phyloP scores from a whole-genome alignment of 139 green algal genomes.

The Chlorella sorokiniana region DNA sequence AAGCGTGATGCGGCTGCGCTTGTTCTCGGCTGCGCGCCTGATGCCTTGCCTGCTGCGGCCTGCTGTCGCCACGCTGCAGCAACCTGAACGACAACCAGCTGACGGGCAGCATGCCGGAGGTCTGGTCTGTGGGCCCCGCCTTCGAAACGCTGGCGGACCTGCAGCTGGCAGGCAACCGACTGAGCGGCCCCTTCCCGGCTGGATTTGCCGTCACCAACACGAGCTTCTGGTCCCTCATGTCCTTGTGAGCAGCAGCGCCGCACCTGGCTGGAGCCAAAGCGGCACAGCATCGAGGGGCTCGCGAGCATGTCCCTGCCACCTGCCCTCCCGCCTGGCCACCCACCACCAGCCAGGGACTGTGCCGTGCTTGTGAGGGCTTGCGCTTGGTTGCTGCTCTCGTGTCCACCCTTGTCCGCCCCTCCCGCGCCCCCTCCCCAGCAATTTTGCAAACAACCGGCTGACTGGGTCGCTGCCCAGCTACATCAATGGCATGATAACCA shows the following conservation, averaged over 20 bases:
- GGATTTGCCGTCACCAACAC: slow-evolving; percentile 25
- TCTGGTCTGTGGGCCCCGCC: slow-evolving; percentile 10
- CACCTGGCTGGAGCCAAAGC: background rate
- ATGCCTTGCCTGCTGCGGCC: background rate
- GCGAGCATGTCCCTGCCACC: too few species aligned
- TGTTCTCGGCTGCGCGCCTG: background rate
- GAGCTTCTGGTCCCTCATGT: slow-evolving; percentile 6
- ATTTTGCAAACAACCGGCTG: slow-evolving; percentile 27
- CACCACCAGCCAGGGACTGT: too few species aligned
- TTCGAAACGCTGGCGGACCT: slow-evolving; percentile 16
- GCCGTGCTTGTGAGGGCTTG: too few species aligned
- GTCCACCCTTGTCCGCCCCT: slow-evolving; percentile 8
- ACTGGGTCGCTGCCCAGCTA: slow-evolving; percentile 4
- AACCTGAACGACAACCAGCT: slow-evolving; percentile 37
- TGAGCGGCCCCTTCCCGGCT: slow-evolving; percentile 10
- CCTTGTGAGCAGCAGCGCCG: background rate
- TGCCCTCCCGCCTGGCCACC: too few species aligned
- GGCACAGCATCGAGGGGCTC: too few species aligned
- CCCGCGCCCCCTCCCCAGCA: slow-evolving; percentile 38
- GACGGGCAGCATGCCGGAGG: slow-evolving; percentile 17
- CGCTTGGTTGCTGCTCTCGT: background rate
- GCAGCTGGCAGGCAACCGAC: slow-evolving; percentile 17
- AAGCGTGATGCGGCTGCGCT: too few species aligned
- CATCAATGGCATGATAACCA: slow-evolving; percentile 35
- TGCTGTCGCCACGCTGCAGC: background rate